Evolutionary conservation across 805 yeast species (phyloP), one percentile per base, ranked within the genome.

Genomic region (Schwanniomyces yamadae): DNA sequence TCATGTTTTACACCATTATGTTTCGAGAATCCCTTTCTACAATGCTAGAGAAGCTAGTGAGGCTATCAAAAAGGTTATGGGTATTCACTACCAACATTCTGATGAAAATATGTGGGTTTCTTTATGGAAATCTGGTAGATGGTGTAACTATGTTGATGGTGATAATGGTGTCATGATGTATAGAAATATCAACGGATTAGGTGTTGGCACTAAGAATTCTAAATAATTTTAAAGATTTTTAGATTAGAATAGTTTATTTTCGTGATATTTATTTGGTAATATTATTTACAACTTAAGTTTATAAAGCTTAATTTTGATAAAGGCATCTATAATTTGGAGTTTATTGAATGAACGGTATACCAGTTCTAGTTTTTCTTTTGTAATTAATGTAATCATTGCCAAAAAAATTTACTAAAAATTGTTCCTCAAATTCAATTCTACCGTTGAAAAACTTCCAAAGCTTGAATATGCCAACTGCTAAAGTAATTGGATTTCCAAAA

Each of bases 1-100:
- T 35, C 95, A 86, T 58, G 95, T 87, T 36, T 73, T 83, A 52
- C 95, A 86, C 66, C 95, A 86, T 66, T 87, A 76, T 61, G 80
- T 77, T 45, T 81, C 90, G 8, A 72, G 95, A 61, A 84, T 86
- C 48, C 95, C 95, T 31, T 87, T 87, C 69, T 86, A 86, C 73
- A 82, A 84, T 51, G 95, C 82, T n/a, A 74, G 91, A 60, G 78
- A 77, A 54, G 93, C 84, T 32, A 73, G 87, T 41, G 87, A 67
- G 42, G 91, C 85, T 36, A 81, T 86, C 62, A 78, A 80, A 66
- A 78, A 80, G 61, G 91, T 83, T 42, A 82, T 86, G 93, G 95
- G 95, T 50, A 73, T 76, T 46, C 88, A 84, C 62, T 87, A 86
- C 69, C 73, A 70, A 42, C 63, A 74, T 52, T 65, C 73, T 36